phyloP scores from a whole-genome alignment of 2,329 filamentous ascomycete species.

The Hyphodiscus sp. region DNA sequence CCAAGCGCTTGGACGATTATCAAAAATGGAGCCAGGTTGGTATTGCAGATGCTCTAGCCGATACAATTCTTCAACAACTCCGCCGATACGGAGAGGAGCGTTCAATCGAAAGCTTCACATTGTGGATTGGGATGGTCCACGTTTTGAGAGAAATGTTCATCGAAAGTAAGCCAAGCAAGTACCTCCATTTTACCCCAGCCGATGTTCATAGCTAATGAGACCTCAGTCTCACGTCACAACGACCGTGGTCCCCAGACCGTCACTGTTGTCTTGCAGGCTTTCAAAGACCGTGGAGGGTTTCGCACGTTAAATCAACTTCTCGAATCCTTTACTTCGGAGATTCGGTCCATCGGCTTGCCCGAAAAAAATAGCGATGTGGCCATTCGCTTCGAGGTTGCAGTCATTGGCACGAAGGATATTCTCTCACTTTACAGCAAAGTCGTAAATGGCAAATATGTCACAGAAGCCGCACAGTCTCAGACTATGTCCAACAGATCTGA shows the following conservation, averaged over 20 bases:
- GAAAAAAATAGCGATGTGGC: conserved; percentile 27
- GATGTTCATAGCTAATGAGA: conserved; percentile 8
- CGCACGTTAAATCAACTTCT: conserved; percentile 67
- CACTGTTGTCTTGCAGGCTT: conserved; percentile 76
- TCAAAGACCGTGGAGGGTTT: conserved; percentile 76
- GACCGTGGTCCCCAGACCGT: conserved; percentile 45
- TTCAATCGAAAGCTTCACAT: conserved; percentile 62
- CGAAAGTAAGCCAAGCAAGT: conserved; percentile 45
- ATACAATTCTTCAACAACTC: conserved; percentile 63
- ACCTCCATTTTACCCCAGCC: not conserved
- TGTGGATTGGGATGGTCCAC: conserved; percentile 76
- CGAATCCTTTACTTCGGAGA: conserved; percentile 56
- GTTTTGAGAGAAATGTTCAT: conserved; percentile 73
- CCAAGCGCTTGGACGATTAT: conserved; percentile 63
- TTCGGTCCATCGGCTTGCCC: conserved; percentile 34
- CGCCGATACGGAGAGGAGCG: conserved; percentile 36
- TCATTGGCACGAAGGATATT: conserved; percentile 69
- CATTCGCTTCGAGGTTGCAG: conserved; percentile 36
- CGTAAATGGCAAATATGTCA: conserved; percentile 69
- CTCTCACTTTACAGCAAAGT: conserved; percentile 74
- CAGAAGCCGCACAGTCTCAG: conserved; percentile 59
- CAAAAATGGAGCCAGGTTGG: conserved; percentile 46
- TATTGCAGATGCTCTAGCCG: conserved; percentile 61
- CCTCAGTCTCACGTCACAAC: conserved; percentile 18
- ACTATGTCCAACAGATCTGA: conserved; percentile 47